A percentile compares a stretch with the other conserved stretches of the same genome.
These are phyloP conservation scores for Mucor plumbeus DNA, from an alignment of 371 early-diverging fungal species.

Conservation along the genomic window DNA sequence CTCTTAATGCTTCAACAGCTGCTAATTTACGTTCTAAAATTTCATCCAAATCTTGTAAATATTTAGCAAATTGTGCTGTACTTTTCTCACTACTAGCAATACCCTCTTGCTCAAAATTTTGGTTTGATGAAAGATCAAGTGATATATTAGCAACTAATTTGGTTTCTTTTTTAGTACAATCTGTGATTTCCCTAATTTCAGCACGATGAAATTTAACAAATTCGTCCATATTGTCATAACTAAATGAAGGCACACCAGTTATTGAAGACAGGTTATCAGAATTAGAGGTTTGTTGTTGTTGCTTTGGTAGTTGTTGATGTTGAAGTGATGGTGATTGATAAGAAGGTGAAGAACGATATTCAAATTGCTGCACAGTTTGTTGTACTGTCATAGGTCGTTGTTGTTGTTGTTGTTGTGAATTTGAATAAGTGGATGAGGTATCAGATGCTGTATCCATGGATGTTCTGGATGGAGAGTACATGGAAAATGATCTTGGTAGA, in stretches of 20 bases:
- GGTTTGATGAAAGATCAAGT: slow-evolving; percentile 45
- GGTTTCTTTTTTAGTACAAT: slow-evolving; percentile 81
- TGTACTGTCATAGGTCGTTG: neutral
- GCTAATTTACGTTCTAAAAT: slow-evolving; percentile 61
- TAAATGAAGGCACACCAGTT: slow-evolving; percentile 31
- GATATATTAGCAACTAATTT: slow-evolving; percentile 80
- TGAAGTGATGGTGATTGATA: neutral
- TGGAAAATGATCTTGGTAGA: slow-evolving; percentile 26
- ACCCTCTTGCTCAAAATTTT: slow-evolving; percentile 23
- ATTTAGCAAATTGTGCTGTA: slow-evolving; percentile 40
- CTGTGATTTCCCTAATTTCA: slow-evolving; percentile 81
- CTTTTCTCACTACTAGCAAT: slow-evolving; percentile 13
- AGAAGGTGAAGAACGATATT: neutral
- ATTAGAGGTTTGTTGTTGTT: neutral
- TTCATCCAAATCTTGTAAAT: slow-evolving; percentile 63
- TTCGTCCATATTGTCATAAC: slow-evolving; percentile 59
- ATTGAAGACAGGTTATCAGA: slow-evolving; percentile 1
- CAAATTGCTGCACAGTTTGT: neutral
- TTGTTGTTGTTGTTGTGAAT: neutral
- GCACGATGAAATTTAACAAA: slow-evolving; percentile 81
- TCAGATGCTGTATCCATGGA: slow-evolving; percentile 14
- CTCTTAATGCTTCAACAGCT: slow-evolving; percentile 53
- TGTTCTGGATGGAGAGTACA: slow-evolving; percentile 25
- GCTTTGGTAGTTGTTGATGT: neutral
- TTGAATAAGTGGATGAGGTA: slow-evolving; percentile 17